Evolutionary conservation across 2,329 filamentous ascomycete genomes (phyloP).

Genomic region (Macrophomina pseudophaseolina): DNA sequence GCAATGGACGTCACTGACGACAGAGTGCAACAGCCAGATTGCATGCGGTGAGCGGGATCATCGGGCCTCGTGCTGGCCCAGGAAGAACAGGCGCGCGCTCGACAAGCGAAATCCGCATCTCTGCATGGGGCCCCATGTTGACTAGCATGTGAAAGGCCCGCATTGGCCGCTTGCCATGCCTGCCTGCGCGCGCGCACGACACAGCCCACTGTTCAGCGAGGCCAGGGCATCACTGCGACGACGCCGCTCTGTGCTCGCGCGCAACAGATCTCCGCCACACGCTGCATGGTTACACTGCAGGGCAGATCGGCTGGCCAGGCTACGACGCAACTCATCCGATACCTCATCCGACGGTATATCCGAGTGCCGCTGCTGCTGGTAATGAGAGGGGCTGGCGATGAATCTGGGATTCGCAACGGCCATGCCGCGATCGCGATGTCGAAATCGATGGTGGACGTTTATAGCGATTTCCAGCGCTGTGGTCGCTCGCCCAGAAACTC

Average conservation of each 20-base stretch:
- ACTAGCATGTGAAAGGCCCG: slow-evolving; percentile 23
- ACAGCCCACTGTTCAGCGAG: background rate
- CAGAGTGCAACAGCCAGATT: slow-evolving; percentile 18
- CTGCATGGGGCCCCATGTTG: slow-evolving; percentile 10
- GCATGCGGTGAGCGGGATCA: slow-evolving; percentile 13
- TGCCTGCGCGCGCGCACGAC: background rate
- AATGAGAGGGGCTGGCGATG: background rate
- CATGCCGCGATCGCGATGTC: slow-evolving; percentile 14
- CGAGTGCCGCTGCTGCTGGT: background rate
- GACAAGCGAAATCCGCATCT: slow-evolving; percentile 18
- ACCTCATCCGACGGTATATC: background rate
- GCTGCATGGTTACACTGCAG: slow-evolving; percentile 16
- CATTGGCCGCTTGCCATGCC: slow-evolving; percentile 12
- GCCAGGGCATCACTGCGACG: slow-evolving; percentile 6
- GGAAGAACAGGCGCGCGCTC: slow-evolving; percentile 12
- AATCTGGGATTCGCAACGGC: slow-evolving; percentile 10
- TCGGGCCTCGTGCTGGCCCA: slow-evolving; percentile 5
- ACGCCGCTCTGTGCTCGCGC: slow-evolving; percentile 7
- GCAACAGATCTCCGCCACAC: slow-evolving; percentile 18
- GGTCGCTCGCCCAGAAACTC: slow-evolving; percentile 19
- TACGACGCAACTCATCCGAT: slow-evolving; percentile 1
- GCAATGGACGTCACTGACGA: slow-evolving; percentile 2
- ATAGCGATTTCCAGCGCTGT: slow-evolving; percentile 19
- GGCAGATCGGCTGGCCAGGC: background rate
- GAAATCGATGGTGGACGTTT: slow-evolving; percentile 13